Conservation (phyloP, 305 asterid genomes). For the Fraxinus nigra region DNA sequence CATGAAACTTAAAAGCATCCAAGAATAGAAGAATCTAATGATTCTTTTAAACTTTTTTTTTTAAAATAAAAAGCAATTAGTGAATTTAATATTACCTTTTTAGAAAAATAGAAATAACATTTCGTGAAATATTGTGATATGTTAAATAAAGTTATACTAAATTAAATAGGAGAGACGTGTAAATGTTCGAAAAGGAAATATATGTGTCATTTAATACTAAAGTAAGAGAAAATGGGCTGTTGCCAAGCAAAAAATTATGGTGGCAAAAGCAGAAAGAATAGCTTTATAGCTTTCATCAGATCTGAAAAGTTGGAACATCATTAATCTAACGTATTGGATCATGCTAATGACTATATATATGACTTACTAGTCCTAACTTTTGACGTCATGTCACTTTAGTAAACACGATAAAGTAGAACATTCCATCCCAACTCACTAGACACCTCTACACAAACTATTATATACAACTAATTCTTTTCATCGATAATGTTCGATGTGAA, state of each 20-base stretch:
- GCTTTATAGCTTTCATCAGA: not conserved
- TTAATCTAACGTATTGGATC: not conserved
- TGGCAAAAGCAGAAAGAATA: not conserved
- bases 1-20: constrained; percentile 2
- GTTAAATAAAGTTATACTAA: not conserved
- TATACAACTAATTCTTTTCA: not conserved
- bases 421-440: not conserved
- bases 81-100: not conserved
- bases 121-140: not conserved
- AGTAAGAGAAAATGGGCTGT: not conserved
- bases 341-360: not conserved
- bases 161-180: not conserved
- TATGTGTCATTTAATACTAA: not conserved
- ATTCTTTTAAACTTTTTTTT: not conserved
- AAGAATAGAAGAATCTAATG: not conserved
- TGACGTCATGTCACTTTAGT: not conserved
- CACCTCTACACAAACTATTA: not conserved
- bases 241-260: not conserved
- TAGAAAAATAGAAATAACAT: not conserved
- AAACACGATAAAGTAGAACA: not conserved
- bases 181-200: not conserved
- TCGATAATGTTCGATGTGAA: not conserved
- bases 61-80: not conserved
- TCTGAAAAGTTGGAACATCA: constrained; percentile 1
- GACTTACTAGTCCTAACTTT: not conserved